Base-by-base conservation (phyloP, 1,284 basidiomycete genomes). In the Boletellus dicymbophilus region DNA sequence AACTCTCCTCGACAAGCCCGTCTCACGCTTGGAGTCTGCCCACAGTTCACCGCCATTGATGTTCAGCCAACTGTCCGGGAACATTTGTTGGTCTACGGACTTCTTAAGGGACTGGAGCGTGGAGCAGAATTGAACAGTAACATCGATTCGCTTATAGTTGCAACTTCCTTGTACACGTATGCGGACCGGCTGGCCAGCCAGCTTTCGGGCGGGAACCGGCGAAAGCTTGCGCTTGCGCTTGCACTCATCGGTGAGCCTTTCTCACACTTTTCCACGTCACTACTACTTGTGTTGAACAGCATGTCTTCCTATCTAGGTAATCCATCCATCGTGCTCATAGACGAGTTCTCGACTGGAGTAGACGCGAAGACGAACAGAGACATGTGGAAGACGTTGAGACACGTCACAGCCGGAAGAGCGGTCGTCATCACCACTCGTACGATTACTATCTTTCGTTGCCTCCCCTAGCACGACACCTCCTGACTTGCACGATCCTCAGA, bases 331-430 rank as follows among this genome's bases (percentile, higher is more conserved):
- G 70, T 93, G 4, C 75, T 92, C 34, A 88, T 93, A 38, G 90
- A 93, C 59, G 89, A 93, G 64, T 90, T 90, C 62, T 89, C 85
- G 3, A 90, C 87, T 1, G 90, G 90, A 6, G 83, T 92, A 22
- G 90, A 92, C 63, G 85, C 89, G 4, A 89, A 84, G 68, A 90
- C 85, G 75, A 92, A 91, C 68, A 75, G 90, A 37, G 86, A 90
- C 22, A 88, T 92, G 78, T 93, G 90, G 90, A 73, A 73, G 16
- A 89, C 86, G 0, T 71, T 92, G 40, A 75, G 83, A 51, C 77
- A 78, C 33, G 82, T 88, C 5, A 74, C 83, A 1, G 72, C 77
- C 30, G 81, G 85, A 42, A 84, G 88, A 63, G 79, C 84, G 3
- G 78, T 88, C 22, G 74, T 87, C 26, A 81, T 88, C 46, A 87